A percentile compares a stretch with the other conserved stretches of the same genome.
Conservation (phyloP, 2,329 filamentous ascomycete species). For the Trematosphaeria pertusa region DNA sequence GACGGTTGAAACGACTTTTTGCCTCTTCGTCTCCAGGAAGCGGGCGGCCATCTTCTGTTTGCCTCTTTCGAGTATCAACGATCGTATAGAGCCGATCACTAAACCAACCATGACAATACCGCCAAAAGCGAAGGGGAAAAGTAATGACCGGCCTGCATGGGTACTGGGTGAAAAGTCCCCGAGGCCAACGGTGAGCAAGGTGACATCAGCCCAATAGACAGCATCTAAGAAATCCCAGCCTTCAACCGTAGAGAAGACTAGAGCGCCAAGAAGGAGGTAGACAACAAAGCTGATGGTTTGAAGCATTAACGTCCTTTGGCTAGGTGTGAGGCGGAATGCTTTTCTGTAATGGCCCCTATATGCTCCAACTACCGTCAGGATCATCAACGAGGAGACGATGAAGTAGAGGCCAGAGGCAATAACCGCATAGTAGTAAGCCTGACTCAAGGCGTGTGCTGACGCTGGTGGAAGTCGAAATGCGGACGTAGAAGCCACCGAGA, state of each 20-base stretch:
- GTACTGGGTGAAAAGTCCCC: constrained; percentile 60
- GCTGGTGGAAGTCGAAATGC: constrained; percentile 53
- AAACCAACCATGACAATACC: constrained; percentile 63
- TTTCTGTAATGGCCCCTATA: constrained; percentile 61
- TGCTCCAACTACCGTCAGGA: constrained; percentile 63
- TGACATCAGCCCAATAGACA: constrained; percentile 64
- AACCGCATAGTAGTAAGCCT: constrained; percentile 67
- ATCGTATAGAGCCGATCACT: constrained; percentile 61
- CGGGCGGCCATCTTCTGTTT: constrained; percentile 59
- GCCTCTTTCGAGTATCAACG: constrained; percentile 58
- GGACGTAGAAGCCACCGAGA: constrained; percentile 55
- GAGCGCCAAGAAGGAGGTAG: constrained; percentile 57
- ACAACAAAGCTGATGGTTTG: constrained; percentile 59
- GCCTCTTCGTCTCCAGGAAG: constrained; percentile 57
- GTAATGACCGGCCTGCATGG: constrained; percentile 56
- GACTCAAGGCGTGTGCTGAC: constrained; percentile 57
- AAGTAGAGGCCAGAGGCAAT: constrained; percentile 65
- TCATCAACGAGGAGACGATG: constrained; percentile 61
- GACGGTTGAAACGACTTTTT: constrained; percentile 49
- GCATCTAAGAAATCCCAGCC: constrained; percentile 61
- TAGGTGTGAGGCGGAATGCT: constrained; percentile 62
- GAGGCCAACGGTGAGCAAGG: constrained; percentile 62
- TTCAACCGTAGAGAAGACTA: constrained; percentile 58
- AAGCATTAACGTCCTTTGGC: constrained; percentile 63
- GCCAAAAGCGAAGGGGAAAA: constrained; percentile 63